Percentiles rank a stretch among this genome's conserved stretches.
These are phyloP conservation scores for Xylaria bambusicola DNA, from an alignment of 495 filamentous ascomycete genomes.

Conservation along the genomic window DNA sequence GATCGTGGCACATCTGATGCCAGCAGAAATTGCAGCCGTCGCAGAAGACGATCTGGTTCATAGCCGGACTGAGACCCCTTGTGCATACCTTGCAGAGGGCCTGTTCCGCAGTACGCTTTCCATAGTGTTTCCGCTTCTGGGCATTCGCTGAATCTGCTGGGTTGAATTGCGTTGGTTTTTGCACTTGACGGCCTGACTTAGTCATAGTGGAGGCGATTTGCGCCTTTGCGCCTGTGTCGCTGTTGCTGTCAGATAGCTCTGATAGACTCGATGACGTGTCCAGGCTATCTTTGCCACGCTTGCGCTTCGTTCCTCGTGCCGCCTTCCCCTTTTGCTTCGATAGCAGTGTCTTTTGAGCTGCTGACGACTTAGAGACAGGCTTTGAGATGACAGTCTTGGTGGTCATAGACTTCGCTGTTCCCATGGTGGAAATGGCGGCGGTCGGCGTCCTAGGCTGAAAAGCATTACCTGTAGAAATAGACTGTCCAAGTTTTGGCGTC, in stretches of 20 bases:
- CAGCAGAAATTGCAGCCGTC: slow-evolving; percentile 86
- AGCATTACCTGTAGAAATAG: slow-evolving; percentile 19
- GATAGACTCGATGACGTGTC: slow-evolving; percentile 41
- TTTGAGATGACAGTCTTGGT: too few relatives aligned
- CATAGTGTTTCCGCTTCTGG: slow-evolving; percentile 45
- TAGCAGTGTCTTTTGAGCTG: slow-evolving; percentile 20
- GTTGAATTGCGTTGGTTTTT: slow-evolving; percentile 71
- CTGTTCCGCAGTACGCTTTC: slow-evolving; percentile 53
- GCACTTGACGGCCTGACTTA: slow-evolving; percentile 80
- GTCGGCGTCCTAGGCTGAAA: slow-evolving; percentile 28
- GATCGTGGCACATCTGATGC: slow-evolving; percentile 91
- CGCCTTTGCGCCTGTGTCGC: slow-evolving; percentile 37
- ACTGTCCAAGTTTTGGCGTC: slow-evolving; percentile 1
- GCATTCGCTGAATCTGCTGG: slow-evolving; percentile 52
- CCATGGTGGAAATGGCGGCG: not conserved
- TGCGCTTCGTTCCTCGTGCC: slow-evolving; percentile 46
- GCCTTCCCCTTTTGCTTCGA: slow-evolving; percentile 24
- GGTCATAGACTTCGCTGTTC: not conserved
- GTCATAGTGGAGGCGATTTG: slow-evolving; percentile 60
- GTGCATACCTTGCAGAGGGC: slow-evolving; percentile 75
- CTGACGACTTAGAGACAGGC: slow-evolving; percentile 6
- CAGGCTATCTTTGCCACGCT: slow-evolving; percentile 46
- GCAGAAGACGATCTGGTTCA: slow-evolving; percentile 92
- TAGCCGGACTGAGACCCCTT: slow-evolving; percentile 69
- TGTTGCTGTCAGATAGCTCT: slow-evolving; percentile 45